These are phyloP conservation scores for Aureobasidium sp. DNA, from an alignment of 2,329 filamentous ascomycete genomes.

Conservation along the genomic window DNA sequence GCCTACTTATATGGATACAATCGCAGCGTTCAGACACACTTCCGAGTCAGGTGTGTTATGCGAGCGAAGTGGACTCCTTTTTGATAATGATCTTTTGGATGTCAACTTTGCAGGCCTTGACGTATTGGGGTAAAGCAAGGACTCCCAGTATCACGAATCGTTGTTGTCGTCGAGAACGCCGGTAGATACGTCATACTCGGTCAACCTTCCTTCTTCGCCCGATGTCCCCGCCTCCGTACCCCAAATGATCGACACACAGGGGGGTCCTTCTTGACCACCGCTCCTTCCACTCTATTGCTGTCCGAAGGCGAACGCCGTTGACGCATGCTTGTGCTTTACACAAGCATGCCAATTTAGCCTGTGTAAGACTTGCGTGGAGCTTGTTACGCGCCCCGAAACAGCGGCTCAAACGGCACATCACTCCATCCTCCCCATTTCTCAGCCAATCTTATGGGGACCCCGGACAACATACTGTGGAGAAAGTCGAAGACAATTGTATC, in stretches of 20 bases:
- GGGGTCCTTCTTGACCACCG: not conserved
- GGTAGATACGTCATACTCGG: not conserved
- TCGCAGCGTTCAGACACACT: no score
- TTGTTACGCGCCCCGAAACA: not conserved
- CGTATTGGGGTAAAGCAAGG: no score
- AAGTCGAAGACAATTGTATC: not conserved
- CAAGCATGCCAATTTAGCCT: constrained; percentile 14
- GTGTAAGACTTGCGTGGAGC: not conserved
- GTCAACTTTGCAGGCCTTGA: not conserved
- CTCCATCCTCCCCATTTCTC: not conserved
- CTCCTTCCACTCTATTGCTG: not conserved
- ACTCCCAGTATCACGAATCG: no score
- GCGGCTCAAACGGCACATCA: not conserved
- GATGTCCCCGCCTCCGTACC: not conserved
- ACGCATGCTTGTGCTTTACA: not conserved
- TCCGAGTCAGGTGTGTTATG: no score
- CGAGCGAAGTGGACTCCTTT: no score
- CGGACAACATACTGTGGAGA: not conserved
- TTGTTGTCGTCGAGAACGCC: not conserved
- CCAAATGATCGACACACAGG: not conserved
- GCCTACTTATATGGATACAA: no score
- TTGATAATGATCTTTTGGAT: not conserved
- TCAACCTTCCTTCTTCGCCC: not conserved
- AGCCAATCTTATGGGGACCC: constrained; percentile 4
- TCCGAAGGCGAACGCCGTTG: constrained; percentile 8